Evolutionary conservation across 805 yeast species (phyloP).

Genomic region (Tetrapisispora namnaoensis): DNA sequence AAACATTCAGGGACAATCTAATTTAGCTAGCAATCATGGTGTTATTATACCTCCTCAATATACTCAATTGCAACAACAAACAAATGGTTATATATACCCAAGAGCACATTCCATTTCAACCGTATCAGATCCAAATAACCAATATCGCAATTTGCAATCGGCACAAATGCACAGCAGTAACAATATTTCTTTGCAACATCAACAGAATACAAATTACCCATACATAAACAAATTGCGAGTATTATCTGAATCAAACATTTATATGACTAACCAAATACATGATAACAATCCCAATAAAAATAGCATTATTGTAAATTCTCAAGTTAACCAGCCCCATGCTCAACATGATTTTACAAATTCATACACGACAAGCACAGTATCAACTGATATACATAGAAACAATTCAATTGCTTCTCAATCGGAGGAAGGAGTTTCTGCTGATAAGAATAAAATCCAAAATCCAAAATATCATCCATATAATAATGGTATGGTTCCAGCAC

Average conservation of each 20-base stretch:
- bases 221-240: background rate
- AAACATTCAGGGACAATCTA: background rate
- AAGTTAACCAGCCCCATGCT: background rate
- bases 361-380: background rate
- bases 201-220: background rate
- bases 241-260: constrained; percentile 1
- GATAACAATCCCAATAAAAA: background rate
- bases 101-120: constrained; percentile 1
- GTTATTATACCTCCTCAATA: background rate
- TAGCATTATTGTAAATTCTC: background rate
- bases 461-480: background rate
- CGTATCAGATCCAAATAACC: background rate
- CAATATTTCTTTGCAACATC: background rate
- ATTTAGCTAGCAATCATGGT: background rate
- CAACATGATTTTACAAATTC: background rate
- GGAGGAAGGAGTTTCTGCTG: background rate
- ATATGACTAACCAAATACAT: background rate
- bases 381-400: constrained; percentile 1
- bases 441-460: background rate
- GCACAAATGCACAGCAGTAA: background rate
- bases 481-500: background rate
- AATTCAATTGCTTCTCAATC: background rate
- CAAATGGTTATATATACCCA: background rate
- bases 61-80: background rate
- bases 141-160: background rate